A percentile compares a stretch with the other conserved stretches of the same genome.
Conservation (phyloP, 2,329 filamentous ascomycete species). For the Fusarium continuum region DNA sequence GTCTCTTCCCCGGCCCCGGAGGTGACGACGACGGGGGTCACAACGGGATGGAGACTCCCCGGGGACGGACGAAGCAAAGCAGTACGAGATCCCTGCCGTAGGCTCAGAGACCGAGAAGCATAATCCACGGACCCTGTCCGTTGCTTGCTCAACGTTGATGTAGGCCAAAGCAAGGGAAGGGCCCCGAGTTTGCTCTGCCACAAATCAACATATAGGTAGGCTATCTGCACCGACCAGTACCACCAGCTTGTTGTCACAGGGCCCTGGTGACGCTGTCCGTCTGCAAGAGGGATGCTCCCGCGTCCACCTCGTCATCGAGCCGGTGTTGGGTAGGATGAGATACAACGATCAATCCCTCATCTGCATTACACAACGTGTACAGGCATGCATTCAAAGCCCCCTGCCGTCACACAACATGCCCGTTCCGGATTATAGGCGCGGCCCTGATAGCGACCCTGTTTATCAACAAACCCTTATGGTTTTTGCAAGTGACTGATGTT, state of each 20-base stretch:
- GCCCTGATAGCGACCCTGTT: slow-evolving; percentile 31
- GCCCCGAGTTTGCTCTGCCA: slow-evolving; percentile 34
- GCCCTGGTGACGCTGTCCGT: neutral
- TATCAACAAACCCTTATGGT: slow-evolving; percentile 23
- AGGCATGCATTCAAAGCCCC: slow-evolving; percentile 15
- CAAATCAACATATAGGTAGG: slow-evolving; percentile 14
- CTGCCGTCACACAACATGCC: slow-evolving; percentile 28
- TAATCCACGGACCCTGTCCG: slow-evolving; percentile 38
- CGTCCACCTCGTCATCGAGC: slow-evolving; percentile 35
- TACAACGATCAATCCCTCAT: slow-evolving; percentile 27
- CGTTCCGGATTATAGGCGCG: slow-evolving; percentile 26
- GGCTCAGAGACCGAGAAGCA: slow-evolving; percentile 33
- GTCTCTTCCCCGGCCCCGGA: slow-evolving; percentile 31
- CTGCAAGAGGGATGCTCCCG: slow-evolving; percentile 25
- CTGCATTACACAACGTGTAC: slow-evolving; percentile 32
- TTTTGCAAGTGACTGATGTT: neutral
- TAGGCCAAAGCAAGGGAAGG: slow-evolving; percentile 10
- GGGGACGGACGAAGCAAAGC: slow-evolving; percentile 33
- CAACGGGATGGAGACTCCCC: slow-evolving; percentile 36
- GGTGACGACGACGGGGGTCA: slow-evolving; percentile 35
- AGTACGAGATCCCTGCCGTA: slow-evolving; percentile 34
- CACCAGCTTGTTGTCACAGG: slow-evolving; percentile 31
- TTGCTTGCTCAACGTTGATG: slow-evolving; percentile 42
- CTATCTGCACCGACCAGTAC: slow-evolving; percentile 32
- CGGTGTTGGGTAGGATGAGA: slow-evolving; percentile 28